A percentile compares a stretch with the other conserved stretches of the same genome.
phyloP scores from a whole-genome alignment of 257 asterid genomes.

The Lycium ferocissimum region DNA sequence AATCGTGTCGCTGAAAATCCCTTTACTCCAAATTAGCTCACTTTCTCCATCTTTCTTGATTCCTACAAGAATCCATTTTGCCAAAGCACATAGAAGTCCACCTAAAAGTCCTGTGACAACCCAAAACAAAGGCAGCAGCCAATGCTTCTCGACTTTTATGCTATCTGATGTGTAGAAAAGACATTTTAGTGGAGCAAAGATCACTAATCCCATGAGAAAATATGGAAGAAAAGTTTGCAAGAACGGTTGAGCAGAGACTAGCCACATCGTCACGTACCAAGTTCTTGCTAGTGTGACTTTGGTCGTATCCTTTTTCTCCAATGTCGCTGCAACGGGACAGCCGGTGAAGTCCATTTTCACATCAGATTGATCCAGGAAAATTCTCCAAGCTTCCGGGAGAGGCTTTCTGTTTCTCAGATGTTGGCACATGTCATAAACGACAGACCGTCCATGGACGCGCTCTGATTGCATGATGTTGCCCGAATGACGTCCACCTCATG shows the following conservation, averaged over 20 bases:
- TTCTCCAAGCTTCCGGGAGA: constrained; percentile 63
- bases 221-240: constrained; percentile 65
- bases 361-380: constrained; percentile 56
- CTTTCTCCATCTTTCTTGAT: constrained; percentile 48
- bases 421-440: constrained; percentile 66
- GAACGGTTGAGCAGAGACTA: constrained; percentile 57
- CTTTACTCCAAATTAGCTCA: constrained; percentile 58
- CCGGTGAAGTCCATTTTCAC: constrained; percentile 60
- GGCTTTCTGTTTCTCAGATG: constrained; percentile 61
- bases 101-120: constrained; percentile 49
- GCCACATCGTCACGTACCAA: constrained; percentile 62
- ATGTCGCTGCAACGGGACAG: constrained; percentile 55
- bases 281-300: constrained; percentile 63
- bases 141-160: constrained; percentile 33
- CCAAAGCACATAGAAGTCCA: constrained; percentile 48
- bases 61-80: constrained; percentile 75
- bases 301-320: constrained; percentile 24
- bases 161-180: constrained; percentile 38
- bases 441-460: constrained; percentile 69
- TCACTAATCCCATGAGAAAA: constrained; percentile 53
- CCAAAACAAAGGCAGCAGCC: constrained; percentile 66
- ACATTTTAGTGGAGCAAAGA: constrained; percentile 49
- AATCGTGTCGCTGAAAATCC: constrained; percentile 66
- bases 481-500: constrained; percentile 59
- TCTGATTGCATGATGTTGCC: constrained; percentile 64